Evolutionary conservation across 176 grass and related monocot genomes (phyloP), one percentile per base, ranked within the genome.

Genomic region (Echinochloa phyllopogon): DNA sequence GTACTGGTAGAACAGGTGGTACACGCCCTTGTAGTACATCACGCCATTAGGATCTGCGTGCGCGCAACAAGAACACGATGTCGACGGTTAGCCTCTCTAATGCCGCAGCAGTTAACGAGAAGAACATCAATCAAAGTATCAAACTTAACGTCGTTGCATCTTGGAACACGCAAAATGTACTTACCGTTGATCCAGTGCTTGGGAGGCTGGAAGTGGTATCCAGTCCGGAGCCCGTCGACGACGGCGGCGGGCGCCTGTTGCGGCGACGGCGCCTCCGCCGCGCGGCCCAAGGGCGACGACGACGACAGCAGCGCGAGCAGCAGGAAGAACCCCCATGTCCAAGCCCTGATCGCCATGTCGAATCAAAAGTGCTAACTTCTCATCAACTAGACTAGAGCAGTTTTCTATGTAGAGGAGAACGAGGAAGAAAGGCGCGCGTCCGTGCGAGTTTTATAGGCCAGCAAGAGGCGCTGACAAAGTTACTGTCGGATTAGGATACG

Each of bases 1-100:
- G 87, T 94, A 94, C 73, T 90, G 92, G 41, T 94, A 94, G 76
- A 94, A 94, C 4, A 94, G 84, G 27, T 94, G 92, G 80, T 94
- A 91, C 62, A 91, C 70, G 52, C 90, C 93, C 16, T 92, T 95
- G 73, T 83, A 92, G 53, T 83, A 78, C 84, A 95, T 74, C 16
- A 89, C 82, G 86, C 45, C 94, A 89, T 96, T 89, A 44, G 88
- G 77, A 81, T 86, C 82, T 89, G 70, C 4, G 57, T 18, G 20
- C 60, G 29, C 2, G 29, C 29, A 33, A 75, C 25, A 76, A 8
- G 8, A 27, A 61, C 6, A 63, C 16, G 68, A 42, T 37, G 16
- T 66, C 61, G 61, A 51, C 36, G 4, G 42, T 27, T 13, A 78
- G 24, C 58, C 41, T 79, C 59, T 65, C 59, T 44, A 33, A n/a